Conservation (phyloP, 2,329 filamentous ascomycete genomes). For the Anthostomella pinea region DNA sequence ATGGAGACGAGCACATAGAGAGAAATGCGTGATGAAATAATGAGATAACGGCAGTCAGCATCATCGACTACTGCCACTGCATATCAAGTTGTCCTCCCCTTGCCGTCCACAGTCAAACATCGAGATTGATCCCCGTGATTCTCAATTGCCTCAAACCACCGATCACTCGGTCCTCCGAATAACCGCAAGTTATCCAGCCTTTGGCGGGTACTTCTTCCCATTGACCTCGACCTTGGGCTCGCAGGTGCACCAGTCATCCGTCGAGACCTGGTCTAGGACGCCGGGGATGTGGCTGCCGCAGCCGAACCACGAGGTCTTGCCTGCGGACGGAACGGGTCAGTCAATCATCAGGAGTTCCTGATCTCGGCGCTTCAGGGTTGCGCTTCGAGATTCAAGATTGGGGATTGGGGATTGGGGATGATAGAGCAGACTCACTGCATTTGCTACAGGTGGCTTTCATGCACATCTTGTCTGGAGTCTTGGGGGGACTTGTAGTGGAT, state of each 20-base stretch:
- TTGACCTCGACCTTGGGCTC: constrained; percentile 59
- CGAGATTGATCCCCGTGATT: too few species aligned
- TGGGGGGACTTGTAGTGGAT: not conserved
- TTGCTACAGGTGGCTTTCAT: constrained; percentile 59
- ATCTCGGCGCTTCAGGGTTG: too few species aligned
- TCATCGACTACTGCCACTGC: too few species aligned
- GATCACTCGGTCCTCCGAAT: not conserved
- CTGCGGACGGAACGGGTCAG: constrained; percentile 40
- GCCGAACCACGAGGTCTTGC: constrained; percentile 62
- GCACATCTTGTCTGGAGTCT: constrained; percentile 51
- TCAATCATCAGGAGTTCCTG: too few species aligned
- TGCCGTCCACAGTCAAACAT: not conserved
- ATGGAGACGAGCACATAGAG: too few species aligned
- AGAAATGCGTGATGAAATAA: too few species aligned
- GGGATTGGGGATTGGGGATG: not conserved
- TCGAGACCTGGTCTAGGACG: constrained; percentile 60
- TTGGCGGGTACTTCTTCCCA: constrained; percentile 63
- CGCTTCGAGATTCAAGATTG: too few species aligned
- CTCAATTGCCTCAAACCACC: too few species aligned
- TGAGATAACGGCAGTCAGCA: too few species aligned
- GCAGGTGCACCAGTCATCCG: constrained; percentile 62
- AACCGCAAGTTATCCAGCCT: constrained; percentile 41
- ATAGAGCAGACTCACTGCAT: constrained; percentile 53
- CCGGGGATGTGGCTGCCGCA: constrained; percentile 60
- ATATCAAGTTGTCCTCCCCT: too few species aligned